phyloP scores from a whole-genome alignment of 495 filamentous ascomycete genomes.

The Xylaria telfairii region DNA sequence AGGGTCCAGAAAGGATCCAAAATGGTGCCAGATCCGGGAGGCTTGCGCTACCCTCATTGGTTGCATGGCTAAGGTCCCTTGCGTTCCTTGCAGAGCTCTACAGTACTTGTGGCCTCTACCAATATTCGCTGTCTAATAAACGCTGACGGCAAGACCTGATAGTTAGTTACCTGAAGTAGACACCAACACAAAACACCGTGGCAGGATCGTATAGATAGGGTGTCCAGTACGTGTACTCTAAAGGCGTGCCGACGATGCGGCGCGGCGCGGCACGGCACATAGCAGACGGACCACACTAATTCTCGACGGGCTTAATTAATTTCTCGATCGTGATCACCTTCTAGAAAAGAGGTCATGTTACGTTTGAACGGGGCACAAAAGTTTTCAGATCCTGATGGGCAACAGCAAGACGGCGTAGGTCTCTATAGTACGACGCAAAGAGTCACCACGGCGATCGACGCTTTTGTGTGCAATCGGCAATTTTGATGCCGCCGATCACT shows the following conservation, averaged over 20 bases:
- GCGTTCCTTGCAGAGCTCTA: not conserved
- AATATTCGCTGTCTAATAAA: not conserved
- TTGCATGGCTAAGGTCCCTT: not conserved
- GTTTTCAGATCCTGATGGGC: not conserved
- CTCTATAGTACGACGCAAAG: constrained; percentile 1
- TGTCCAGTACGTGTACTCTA: not conserved
- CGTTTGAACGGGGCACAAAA: constrained; percentile 4
- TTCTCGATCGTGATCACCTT: constrained; percentile 18
- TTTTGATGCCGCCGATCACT: constrained; percentile 14
- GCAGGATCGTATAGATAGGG: no score
- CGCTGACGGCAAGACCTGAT: no score
- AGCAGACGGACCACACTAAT: not conserved
- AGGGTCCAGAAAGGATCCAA: constrained; percentile 21
- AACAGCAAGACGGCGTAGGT: not conserved
- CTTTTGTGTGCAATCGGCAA: constrained; percentile 15
- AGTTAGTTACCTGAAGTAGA: not conserved
- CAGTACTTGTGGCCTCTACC: no score
- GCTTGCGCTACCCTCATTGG: constrained; percentile 16
- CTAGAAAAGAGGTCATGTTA: constrained; percentile 18
- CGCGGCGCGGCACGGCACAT: not conserved
- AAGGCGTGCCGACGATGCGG: not conserved
- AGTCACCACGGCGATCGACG: constrained; percentile 14
- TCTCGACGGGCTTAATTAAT: not conserved
- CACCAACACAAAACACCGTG: no score
- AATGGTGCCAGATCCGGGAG: not conserved